A percentile compares a stretch with the other conserved stretches of the same genome.
phyloP scores from a whole-genome alignment of 2,329 filamentous ascomycete genomes.

The Fusarium illudens region DNA sequence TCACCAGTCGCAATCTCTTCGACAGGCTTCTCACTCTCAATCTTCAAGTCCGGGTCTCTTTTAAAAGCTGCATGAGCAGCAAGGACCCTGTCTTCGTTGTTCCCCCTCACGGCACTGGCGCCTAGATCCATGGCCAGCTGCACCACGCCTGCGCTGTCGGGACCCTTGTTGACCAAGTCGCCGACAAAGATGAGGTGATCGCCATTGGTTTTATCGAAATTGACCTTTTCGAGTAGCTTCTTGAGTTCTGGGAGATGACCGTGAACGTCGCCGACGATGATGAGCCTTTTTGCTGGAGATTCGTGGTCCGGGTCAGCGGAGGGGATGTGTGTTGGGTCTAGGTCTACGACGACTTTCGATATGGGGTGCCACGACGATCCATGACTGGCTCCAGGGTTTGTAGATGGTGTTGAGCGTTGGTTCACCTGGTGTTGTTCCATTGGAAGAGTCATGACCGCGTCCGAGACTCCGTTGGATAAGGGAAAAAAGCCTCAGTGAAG shows the following conservation, averaged over 20 bases:
- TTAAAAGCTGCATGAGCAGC: conserved; percentile 36
- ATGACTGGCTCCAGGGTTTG: neutral
- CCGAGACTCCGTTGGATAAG: neutral
- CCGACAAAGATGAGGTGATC: conserved; percentile 80
- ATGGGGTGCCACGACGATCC: neutral
- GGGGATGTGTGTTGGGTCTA: neutral
- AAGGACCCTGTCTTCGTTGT: conserved; percentile 87
- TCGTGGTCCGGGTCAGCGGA: neutral
- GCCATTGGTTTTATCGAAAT: conserved; percentile 58
- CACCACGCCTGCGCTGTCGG: conserved; percentile 79
- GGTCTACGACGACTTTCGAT: neutral
- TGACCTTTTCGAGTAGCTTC: conserved; percentile 69
- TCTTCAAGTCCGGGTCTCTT: neutral
- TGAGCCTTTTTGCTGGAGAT: conserved; percentile 5
- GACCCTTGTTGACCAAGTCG: conserved; percentile 83
- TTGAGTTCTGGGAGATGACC: conserved; percentile 75
- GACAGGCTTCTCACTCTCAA: neutral
- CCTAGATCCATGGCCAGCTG: conserved; percentile 73
- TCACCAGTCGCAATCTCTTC: neutral
- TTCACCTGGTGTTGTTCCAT: neutral
- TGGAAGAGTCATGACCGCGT: neutral
- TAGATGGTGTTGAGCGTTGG: neutral
- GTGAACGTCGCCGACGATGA: conserved; percentile 92
- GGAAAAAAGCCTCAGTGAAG: neutral
- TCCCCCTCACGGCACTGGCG: conserved; percentile 82